Conservation (phyloP, 441 rosid genomes). For the Euphorbia celastroides region DNA sequence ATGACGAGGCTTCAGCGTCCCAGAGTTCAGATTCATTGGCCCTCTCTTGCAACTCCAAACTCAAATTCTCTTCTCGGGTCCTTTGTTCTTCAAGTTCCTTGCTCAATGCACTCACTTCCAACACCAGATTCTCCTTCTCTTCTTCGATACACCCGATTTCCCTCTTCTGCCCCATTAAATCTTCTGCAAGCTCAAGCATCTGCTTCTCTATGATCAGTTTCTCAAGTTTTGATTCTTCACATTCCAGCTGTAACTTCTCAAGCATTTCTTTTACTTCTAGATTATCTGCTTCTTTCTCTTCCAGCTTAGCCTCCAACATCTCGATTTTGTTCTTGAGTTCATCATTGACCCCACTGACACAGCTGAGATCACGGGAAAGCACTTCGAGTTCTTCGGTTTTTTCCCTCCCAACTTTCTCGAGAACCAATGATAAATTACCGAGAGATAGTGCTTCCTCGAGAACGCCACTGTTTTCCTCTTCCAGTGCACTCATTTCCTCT, state of each 20-base stretch:
- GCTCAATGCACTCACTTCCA: slow-evolving; percentile 36
- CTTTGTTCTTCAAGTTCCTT: slow-evolving; percentile 52
- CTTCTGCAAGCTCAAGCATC: slow-evolving; percentile 36
- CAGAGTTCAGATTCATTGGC: slow-evolving; percentile 41
- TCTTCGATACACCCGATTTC: slow-evolving; percentile 48
- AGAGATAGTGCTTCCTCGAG: slow-evolving; percentile 51
- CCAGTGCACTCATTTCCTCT: slow-evolving; percentile 43
- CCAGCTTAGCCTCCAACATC: slow-evolving; percentile 43
- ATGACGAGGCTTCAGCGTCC: slow-evolving; percentile 51
- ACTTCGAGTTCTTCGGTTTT: slow-evolving; percentile 50
- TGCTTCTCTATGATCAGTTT: slow-evolving; percentile 38
- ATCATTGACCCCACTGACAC: slow-evolving; percentile 27
- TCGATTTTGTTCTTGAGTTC: slow-evolving; percentile 45
- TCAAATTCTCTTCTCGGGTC: slow-evolving; percentile 41
- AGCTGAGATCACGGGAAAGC: slow-evolving; percentile 36
- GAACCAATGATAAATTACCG: slow-evolving; percentile 44
- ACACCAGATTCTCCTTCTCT: slow-evolving; percentile 49
- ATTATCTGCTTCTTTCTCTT: slow-evolving; percentile 47
- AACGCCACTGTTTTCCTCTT: slow-evolving; percentile 52
- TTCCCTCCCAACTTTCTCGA: slow-evolving; percentile 51
- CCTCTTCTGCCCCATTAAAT: slow-evolving; percentile 35
- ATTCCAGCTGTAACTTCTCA: slow-evolving; percentile 50
- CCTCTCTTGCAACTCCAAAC: slow-evolving; percentile 49
- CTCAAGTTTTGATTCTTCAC: slow-evolving; percentile 39
- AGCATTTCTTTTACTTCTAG: slow-evolving; percentile 37